These are phyloP conservation scores for Hansenula lynferdii DNA, from an alignment of 1,139 yeast species.

Conservation along the genomic window DNA sequence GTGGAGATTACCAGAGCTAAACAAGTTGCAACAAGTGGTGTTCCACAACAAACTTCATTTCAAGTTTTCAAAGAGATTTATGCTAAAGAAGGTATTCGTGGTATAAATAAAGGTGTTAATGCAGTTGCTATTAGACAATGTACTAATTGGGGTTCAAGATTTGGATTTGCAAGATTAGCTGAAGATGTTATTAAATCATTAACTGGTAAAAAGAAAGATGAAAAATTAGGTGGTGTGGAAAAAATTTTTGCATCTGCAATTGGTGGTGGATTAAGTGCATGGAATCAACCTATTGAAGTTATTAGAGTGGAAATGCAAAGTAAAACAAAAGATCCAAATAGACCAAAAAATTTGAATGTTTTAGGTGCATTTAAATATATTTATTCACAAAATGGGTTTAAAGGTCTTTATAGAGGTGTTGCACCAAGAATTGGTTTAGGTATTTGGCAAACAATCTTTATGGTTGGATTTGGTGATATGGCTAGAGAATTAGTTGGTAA, in stretches of 20 bases:
- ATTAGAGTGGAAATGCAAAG: slow-evolving; percentile 98
- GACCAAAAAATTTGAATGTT: slow-evolving; percentile 89
- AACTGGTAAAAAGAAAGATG: slow-evolving; percentile 56
- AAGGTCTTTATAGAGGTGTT: slow-evolving; percentile 94
- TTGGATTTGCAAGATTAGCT: slow-evolving; percentile 87
- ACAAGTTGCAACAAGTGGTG: slow-evolving; percentile 69
- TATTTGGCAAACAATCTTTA: slow-evolving; percentile 97
- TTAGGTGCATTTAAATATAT: slow-evolving; percentile 75
- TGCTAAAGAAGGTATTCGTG: slow-evolving; percentile 80
- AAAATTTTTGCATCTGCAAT: slow-evolving; percentile 82
- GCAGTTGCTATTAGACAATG: slow-evolving; percentile 99
- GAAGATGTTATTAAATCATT: slow-evolving; percentile 73
- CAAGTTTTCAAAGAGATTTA: slow-evolving; percentile 84
- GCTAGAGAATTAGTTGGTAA: slow-evolving; percentile 62
- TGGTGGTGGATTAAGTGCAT: slow-evolving; percentile 97
- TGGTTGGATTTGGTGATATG: slow-evolving; percentile 99
- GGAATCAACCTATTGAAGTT: slow-evolving; percentile 99
- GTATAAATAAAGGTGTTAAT: slow-evolving; percentile 96
- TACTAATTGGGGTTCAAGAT: slow-evolving; percentile 99
- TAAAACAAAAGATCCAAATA: slow-evolving; percentile 84
- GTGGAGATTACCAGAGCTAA: slow-evolving; percentile 92
- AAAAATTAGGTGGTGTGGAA: slow-evolving; percentile 67
- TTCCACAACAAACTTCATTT: slow-evolving; percentile 68
- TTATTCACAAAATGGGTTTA: slow-evolving; percentile 74
- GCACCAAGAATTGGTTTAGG: slow-evolving; percentile 96